phyloP scores from a whole-genome alignment of 2,329 filamentous ascomycete genomes.

The Colletotrichum falcatum region DNA sequence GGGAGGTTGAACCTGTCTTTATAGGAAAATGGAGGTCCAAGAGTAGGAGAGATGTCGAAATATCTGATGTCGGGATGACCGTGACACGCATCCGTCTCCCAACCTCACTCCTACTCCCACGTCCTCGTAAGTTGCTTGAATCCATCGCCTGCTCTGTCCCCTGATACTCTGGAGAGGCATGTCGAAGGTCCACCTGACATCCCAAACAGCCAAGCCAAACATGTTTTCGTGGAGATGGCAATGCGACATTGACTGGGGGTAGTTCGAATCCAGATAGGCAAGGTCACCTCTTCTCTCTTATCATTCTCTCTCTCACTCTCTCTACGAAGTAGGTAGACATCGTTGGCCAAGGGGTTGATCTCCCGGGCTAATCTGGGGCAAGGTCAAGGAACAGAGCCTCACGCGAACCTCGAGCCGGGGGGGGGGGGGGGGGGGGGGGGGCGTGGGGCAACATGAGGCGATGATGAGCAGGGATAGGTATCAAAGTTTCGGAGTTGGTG shows the following conservation, averaged over 20 bases:
- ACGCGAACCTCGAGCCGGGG: constrained; percentile 25
- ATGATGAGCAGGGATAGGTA: constrained; percentile 3
- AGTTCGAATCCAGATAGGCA: constrained; percentile 1
- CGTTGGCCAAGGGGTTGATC: background rate
- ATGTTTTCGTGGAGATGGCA: constrained; percentile 13
- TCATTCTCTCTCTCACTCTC: too few species aligned
- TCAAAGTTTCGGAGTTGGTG: constrained; percentile 36
- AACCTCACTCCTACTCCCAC: background rate
- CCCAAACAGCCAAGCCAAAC: constrained; percentile 38
- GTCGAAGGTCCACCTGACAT: constrained; percentile 20
- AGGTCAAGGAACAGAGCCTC: constrained; percentile 35
- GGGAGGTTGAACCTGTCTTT: constrained; percentile 27
- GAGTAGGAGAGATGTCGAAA: background rate
- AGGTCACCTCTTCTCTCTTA: background rate
- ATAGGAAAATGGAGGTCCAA: constrained; percentile 10
- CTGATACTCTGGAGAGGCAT: constrained; percentile 1
- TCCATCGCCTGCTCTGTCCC: background rate
- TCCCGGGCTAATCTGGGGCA: constrained; percentile 4
- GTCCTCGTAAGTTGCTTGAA: background rate
- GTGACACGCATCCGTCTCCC: constrained; percentile 8
- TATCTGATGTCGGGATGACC: constrained; percentile 33
- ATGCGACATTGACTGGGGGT: constrained; percentile 14
- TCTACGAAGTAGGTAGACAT: too few species aligned
- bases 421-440: background rate
- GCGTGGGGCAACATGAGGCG: constrained; percentile 6